Conservation (phyloP, 768 basidiomycete species). For the Kwoniella pini region DNA sequence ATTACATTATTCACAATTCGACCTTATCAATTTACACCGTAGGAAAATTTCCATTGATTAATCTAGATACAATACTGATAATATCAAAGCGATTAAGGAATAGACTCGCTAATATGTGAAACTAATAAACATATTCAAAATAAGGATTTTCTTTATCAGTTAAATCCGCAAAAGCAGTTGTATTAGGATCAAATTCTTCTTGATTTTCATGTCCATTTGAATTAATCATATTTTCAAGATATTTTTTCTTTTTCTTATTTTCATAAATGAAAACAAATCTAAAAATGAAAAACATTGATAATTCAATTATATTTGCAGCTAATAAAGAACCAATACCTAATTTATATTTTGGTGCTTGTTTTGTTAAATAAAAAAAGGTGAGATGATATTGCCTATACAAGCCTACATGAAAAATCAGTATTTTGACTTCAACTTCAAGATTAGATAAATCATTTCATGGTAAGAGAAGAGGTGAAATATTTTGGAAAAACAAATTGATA, state of each 20-base stretch:
- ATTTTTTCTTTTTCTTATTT: slow-evolving; percentile 46
- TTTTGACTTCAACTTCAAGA: no score
- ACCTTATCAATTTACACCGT: no score
- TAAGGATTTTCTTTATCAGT: slow-evolving; percentile 52
- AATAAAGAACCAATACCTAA: slow-evolving; percentile 54
- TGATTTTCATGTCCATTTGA: background rate
- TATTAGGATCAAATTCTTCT: slow-evolving; percentile 18
- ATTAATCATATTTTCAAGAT: slow-evolving; percentile 8
- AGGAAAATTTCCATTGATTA: no score
- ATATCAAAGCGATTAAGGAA: no score
- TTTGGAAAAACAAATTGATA: no score
- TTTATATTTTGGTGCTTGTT: slow-evolving; percentile 50
- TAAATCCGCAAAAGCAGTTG: slow-evolving; percentile 51
- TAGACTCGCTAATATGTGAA: no score
- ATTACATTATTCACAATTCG: no score
- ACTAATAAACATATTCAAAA: slow-evolving; percentile 18
- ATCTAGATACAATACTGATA: no score
- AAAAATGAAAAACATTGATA: slow-evolving; percentile 44
- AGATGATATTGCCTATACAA: slow-evolving; percentile 49
- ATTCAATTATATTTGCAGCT: slow-evolving; percentile 46
- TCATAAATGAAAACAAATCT: slow-evolving; percentile 44
- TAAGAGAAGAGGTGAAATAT: no score
- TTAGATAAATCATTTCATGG: no score
- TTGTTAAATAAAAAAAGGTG: slow-evolving; percentile 43
- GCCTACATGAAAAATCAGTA: slow-evolving; percentile 1